Evolutionary conservation across 2,329 filamentous ascomycete species (phyloP).

Genomic region (Pyricularia pennisetigena): DNA sequence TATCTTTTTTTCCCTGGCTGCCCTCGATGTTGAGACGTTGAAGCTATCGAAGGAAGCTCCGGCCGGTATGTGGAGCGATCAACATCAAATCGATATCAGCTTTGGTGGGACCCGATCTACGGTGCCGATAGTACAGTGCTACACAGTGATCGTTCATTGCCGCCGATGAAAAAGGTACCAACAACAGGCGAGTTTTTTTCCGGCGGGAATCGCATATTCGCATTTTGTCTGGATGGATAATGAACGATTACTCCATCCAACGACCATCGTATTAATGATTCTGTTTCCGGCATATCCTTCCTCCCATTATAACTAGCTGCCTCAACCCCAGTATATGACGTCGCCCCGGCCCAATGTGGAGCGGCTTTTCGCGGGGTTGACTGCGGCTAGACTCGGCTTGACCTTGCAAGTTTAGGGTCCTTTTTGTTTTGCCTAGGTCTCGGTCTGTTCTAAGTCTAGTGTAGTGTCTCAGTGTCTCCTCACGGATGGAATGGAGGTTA

Average conservation of each 20-base stretch:
- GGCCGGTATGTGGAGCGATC: background rate
- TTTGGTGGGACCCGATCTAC: background rate
- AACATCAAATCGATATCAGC: background rate
- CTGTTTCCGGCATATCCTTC: no score
- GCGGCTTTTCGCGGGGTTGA: slow-evolving; percentile 3
- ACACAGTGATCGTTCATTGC: background rate
- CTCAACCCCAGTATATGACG: background rate
- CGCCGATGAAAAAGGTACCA: no score
- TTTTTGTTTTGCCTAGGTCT: background rate
- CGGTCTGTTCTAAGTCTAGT: background rate
- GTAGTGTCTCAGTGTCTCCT: no score
- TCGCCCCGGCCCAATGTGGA: background rate
- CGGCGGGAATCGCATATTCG: background rate
- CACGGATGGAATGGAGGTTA: background rate
- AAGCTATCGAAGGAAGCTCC: background rate
- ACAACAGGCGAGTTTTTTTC: background rate
- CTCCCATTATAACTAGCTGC: background rate
- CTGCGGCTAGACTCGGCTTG: slow-evolving; percentile 12
- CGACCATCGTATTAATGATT: background rate
- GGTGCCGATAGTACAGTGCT: background rate
- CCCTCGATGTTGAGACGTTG: background rate
- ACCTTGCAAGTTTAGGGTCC: background rate
- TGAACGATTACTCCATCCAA: background rate
- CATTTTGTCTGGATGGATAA: background rate
- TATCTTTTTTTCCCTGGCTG: no score